These are phyloP conservation scores for Monosporozyma servazzii DNA, from an alignment of 805 yeast genomes.

Conservation along the genomic window DNA sequence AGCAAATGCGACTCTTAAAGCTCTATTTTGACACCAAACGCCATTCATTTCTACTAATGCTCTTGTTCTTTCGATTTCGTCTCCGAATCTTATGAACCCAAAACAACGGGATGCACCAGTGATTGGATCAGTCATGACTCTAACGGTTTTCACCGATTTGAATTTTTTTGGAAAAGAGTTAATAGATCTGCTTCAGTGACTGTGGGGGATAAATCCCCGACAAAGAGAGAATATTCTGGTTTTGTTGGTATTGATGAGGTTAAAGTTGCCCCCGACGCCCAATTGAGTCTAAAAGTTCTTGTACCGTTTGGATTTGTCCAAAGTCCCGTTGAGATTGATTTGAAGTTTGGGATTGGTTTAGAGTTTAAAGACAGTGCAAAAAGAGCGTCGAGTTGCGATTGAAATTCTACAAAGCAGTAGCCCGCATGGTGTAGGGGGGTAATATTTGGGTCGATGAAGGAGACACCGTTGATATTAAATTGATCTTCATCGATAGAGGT, in stretches of 20 bases:
- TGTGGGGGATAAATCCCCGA: constrained; percentile 70
- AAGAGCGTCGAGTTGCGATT: constrained; percentile 57
- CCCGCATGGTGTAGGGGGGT: constrained; percentile 44
- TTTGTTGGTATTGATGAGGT: constrained; percentile 61
- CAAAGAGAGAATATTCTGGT: constrained; percentile 70
- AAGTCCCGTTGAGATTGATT: constrained; percentile 14
- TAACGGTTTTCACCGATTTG: constrained; percentile 62
- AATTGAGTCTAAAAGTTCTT: constrained; percentile 62
- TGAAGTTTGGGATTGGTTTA: constrained; percentile 46
- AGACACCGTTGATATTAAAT: constrained; percentile 22
- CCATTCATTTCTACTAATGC: constrained; percentile 73
- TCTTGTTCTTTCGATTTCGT: constrained; percentile 55
- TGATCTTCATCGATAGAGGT: neutral
- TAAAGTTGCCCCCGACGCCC: constrained; percentile 80
- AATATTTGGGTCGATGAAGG: constrained; percentile 27
- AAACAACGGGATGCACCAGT: constrained; percentile 70
- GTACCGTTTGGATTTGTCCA: constrained; percentile 33
- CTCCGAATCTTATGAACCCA: constrained; percentile 71
- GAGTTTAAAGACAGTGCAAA: constrained; percentile 62
- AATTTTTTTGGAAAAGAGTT: constrained; percentile 62
- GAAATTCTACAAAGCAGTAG: constrained; percentile 73
- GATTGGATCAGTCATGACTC: constrained; percentile 81
- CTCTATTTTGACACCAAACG: constrained; percentile 70
- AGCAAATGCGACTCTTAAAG: constrained; percentile 68
- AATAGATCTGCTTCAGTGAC: constrained; percentile 74